Base-by-base conservation (phyloP, 257 asterid genomes). In the Knoxia roxburghii region DNA sequence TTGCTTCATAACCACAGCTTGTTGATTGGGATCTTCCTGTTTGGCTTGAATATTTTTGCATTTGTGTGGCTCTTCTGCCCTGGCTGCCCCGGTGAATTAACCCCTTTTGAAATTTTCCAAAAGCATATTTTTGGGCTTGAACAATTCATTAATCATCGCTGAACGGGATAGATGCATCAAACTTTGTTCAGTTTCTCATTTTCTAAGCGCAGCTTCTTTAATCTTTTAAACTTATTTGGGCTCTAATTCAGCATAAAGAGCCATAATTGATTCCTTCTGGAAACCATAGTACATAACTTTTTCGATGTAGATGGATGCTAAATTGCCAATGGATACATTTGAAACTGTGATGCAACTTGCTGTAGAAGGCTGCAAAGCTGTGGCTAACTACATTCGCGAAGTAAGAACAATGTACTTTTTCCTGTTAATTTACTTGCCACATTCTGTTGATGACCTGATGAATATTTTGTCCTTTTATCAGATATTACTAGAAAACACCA, bases 301-400 rank as follows among this genome's bases (percentile, higher is more conserved):
- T 73, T 49, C 39, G 40, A 55, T 69, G 55, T 70, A 91, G 98
- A 89, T 89, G 98, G 97, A 92, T 79, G 81, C 98, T 72, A 92
- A 89, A 79, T 65, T 92, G 65, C 84, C 90, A 72, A 80, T 87
- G 86, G 97, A 89, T 39, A 89, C 87, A 20, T 83, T 92, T 55
- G 97, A 92, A 78, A 83, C 76, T 67, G 97, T 92, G 39, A 87
- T 92, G 98, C 93, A 85, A 79, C 89, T 92, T 40, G 97, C 98
- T 51, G 74, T 72, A 37, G 97, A 89, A 77, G 98, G 97, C 73
- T 92, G 98, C 89, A 87, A 86, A 79, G 95, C 97, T 32, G 93
- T 92, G 72, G 92, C 90, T 20, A 86, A 64, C 79, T 85, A 87
- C 70, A 80, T 89, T 63, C 89, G 96, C 5, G 96, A 89, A 77